Conservation (phyloP, 768 basidiomycete species). For the Pleurotus platypus region DNA sequence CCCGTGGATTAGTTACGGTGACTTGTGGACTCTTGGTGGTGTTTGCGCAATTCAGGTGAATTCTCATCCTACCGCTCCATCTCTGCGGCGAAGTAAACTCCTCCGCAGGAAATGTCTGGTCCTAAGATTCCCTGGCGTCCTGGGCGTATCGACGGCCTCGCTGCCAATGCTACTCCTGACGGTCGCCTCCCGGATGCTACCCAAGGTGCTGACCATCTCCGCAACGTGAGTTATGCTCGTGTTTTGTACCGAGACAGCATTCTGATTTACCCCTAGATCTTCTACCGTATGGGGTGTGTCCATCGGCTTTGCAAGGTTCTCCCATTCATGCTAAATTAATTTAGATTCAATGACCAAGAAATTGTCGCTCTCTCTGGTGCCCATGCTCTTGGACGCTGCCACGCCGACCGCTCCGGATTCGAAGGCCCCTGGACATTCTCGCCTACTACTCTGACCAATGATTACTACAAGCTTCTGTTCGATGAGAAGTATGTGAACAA, state of each 20-base stretch:
- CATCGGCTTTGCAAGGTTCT: neutral
- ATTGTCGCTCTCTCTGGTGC: slow-evolving; percentile 94
- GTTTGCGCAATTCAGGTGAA: slow-evolving; percentile 78
- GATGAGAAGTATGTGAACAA: slow-evolving; percentile 62
- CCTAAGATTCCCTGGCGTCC: slow-evolving; percentile 93
- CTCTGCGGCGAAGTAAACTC: neutral
- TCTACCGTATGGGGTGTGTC: slow-evolving; percentile 80
- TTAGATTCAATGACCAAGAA: slow-evolving; percentile 89
- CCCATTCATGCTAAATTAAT: neutral
- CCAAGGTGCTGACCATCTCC: slow-evolving; percentile 81
- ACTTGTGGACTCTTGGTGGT: slow-evolving; percentile 95
- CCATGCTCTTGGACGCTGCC: slow-evolving; percentile 95
- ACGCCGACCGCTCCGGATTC: slow-evolving; percentile 79
- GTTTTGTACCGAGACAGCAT: slow-evolving; percentile 4
- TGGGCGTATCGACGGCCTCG: slow-evolving; percentile 86
- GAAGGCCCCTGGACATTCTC: slow-evolving; percentile 96
- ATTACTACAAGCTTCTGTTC: slow-evolving; percentile 82
- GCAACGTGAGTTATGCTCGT: slow-evolving; percentile 47
- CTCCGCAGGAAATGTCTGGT: slow-evolving; percentile 77
- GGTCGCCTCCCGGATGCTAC: slow-evolving; percentile 87
- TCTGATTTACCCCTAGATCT: slow-evolving; percentile 45
- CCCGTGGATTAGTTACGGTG: slow-evolving; percentile 94
- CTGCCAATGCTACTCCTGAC: slow-evolving; percentile 73
- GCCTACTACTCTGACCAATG: slow-evolving; percentile 83
- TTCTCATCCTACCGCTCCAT: neutral